Base-by-base conservation (phyloP, 2,329 filamentous ascomycete species). In the Laburnicola sp. region DNA sequence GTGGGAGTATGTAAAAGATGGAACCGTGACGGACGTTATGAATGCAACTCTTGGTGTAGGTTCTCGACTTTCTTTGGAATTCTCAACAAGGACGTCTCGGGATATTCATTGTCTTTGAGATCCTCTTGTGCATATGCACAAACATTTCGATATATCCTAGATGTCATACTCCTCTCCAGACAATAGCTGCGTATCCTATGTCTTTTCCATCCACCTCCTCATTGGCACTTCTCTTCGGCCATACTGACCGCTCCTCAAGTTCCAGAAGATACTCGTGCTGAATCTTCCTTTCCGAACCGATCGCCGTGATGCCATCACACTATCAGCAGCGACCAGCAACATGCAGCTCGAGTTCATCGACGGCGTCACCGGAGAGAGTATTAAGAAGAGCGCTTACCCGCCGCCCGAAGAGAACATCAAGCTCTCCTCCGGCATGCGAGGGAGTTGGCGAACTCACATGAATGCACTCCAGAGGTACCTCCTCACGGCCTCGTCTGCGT, bases 191-290 rank as follows among this genome's bases (percentile, higher is more conserved):
- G 16, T 16, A 16, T 16, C 16, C 16, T 16, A 16, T 16, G 16
- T 16, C 16, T 16, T 16, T 16, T 16, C 16, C 16, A 16, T 16
- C 16, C 16, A 16, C 16, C 16, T 16, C 16, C 16, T 16, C 16
- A 16, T 16, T 16, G 16, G 16, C 16, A 16, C 16, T 16, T 16
- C 16, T 16, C 16, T 16, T 16, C 16, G 16, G 16, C 26, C 38
- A 47, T 25, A 53, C 49, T 49, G 7, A 45, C 16, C 41, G 3
- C 11, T 4, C 23, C 5, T 8, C 36, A 50, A 82, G 80, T 84
- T 84, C 56, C 72, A 79, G 38, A 75, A 80, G 50, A 78, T 84
- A 7, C 74, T 82, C 44, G 79, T 81, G 21, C 75, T 84, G 40
- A 81, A 80, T 41, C 74, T 84, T 2, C 78, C 79, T 0, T 72